Evolutionary conservation across 2,329 filamentous ascomycete genomes (phyloP).

Genomic region (Exophiala alcalophila): DNA sequence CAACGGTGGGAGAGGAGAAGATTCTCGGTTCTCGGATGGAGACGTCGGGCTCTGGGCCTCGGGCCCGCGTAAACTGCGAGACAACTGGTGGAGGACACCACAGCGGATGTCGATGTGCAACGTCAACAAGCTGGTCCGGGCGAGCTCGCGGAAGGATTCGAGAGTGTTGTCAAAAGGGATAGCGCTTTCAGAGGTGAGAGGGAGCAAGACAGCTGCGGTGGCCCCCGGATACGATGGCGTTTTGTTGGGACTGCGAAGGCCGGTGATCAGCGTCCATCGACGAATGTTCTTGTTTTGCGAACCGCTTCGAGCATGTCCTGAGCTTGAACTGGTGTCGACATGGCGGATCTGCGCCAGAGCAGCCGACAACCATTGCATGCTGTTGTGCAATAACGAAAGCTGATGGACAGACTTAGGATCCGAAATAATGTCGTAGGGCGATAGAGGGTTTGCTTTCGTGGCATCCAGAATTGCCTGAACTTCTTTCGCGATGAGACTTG

Average conservation of each 20-base stretch:
- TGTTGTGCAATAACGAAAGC: constrained; percentile 86
- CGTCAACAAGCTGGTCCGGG: constrained; percentile 73
- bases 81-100: constrained; percentile 76
- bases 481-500: constrained; percentile 62
- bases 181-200: constrained; percentile 81
- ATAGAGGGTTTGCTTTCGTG: constrained; percentile 60
- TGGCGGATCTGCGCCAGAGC: constrained; percentile 79
- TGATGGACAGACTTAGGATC: constrained; percentile 83
- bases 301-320: constrained; percentile 42
- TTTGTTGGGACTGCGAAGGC: constrained; percentile 43
- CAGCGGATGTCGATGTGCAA: constrained; percentile 86
- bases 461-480: constrained; percentile 52
- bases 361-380: constrained; percentile 94
- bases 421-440: constrained; percentile 79
- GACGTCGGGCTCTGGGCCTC: constrained; percentile 28
- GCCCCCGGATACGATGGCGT: constrained; percentile 11
- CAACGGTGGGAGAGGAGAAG: constrained; percentile 48
- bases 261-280: constrained; percentile 79
- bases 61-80: constrained; percentile 59
- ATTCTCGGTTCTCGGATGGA: constrained; percentile 40
- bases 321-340: constrained; percentile 69
- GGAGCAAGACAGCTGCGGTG: constrained; percentile 68
- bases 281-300: constrained; percentile 53
- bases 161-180: constrained; percentile 85
- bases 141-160: constrained; percentile 76